Conservation (phyloP, 2,329 filamentous ascomycete genomes). For the Colletotrichum viniferum region DNA sequence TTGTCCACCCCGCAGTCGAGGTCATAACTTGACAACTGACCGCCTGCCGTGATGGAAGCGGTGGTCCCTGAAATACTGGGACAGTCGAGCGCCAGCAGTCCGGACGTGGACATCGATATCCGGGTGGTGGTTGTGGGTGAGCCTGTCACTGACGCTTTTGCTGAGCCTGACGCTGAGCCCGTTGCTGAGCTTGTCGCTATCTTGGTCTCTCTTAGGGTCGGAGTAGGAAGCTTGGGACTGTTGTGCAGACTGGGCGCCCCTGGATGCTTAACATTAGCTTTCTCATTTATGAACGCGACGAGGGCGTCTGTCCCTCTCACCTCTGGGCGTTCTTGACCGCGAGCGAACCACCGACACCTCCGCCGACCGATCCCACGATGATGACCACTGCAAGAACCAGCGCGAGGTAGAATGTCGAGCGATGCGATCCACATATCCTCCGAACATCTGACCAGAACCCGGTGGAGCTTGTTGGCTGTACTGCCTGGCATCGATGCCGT, state of each 20-base stretch:
- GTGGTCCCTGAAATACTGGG: background rate
- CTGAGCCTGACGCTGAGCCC: background rate
- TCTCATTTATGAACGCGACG: rapidly evolving
- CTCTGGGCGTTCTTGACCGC: background rate
- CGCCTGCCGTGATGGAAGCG: background rate
- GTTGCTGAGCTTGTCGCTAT: background rate
- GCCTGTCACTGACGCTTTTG: background rate
- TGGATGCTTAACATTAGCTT: background rate
- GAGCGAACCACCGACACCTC: background rate
- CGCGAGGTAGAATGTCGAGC: background rate
- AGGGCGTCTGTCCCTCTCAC: background rate
- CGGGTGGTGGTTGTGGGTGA: background rate
- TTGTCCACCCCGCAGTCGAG: background rate
- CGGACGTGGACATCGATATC: background rate
- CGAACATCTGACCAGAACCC: background rate
- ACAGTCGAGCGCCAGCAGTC: background rate
- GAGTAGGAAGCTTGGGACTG: background rate
- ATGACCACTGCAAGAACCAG: background rate
- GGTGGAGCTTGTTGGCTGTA: background rate
- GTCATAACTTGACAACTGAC: background rate
- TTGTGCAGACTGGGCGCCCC: background rate
- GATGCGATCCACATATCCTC: background rate
- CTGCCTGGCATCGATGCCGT: background rate
- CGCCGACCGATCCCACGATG: background rate
- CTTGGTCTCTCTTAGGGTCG: background rate